Base-by-base conservation (phyloP, 805 yeast species). In the Starmerella asiatica region DNA sequence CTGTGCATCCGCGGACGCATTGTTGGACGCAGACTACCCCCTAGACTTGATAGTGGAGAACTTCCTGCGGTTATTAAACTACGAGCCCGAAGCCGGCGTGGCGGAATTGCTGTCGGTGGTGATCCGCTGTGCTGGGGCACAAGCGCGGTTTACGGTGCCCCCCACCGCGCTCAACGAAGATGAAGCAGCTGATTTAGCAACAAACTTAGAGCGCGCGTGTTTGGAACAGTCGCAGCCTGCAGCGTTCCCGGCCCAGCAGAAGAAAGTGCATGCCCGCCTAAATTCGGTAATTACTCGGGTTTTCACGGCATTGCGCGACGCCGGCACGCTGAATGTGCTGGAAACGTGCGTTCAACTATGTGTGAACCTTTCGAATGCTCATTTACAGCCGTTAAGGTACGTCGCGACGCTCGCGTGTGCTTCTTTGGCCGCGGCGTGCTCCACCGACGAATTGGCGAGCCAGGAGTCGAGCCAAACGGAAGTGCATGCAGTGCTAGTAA, bases 11-110 rank as follows among this genome's bases (percentile, higher is more conserved):
- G 48, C 36, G 23, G 54, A 45, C 24, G 36, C 48, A 7, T 38
- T 50, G 12, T 19, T 29, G 6, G 55, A 50, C 20, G 24, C 32
- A 3, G 40, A 44, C 14, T 41, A 43, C 24, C 41, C 53, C 3
- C n/a, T 38, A 3, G 48, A 47, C n/a, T 44, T 43, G 16, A 40
- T 50, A 20, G 41, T 33, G 14, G 51, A 48, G 34, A 44, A 49
- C 15, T 29, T 47, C 37, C 43, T 47, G 29, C 46, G 55, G 3
- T 24, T 44, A 33, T 43, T 51, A 23, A 40, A 42, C 29, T 51
- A 46, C 36, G 55, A 50, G 23, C 29, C 34, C 14, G 31, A 34
- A 7, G 39, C 42, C 18, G 54, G 54, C 3, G 3, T 48, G 8
- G 45, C 40, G n/a, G 53, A 51, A 32, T 17, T 50, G 15, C 16